A percentile compares a stretch with the other conserved stretches of the same genome.
phyloP scores from a whole-genome alignment of 78 protist species.

The Dictyostelium citrinum region DNA sequence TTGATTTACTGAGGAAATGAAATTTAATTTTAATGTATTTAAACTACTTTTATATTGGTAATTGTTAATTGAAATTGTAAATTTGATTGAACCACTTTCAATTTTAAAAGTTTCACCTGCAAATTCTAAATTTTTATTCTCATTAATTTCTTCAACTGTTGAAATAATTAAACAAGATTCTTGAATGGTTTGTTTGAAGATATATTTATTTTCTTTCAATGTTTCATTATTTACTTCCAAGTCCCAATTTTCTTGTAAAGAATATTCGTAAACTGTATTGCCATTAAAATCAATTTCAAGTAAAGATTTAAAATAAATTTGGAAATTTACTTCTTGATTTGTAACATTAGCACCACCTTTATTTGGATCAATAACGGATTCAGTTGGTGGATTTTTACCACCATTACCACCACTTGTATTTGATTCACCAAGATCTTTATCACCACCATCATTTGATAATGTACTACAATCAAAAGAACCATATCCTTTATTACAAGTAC shows the following conservation, averaged over 20 bases:
- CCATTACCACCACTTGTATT: background rate
- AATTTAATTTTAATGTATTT: slow-evolving; percentile 1
- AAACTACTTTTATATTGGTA: background rate
- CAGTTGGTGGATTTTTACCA: background rate
- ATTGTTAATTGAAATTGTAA: background rate
- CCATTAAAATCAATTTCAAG: background rate
- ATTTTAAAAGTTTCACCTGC: background rate
- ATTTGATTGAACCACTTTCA: background rate
- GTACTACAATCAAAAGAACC: background rate
- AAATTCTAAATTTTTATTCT: background rate
- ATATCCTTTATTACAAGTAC: background rate
- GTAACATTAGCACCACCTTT: background rate
- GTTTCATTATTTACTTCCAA: background rate
- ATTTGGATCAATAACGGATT: background rate
- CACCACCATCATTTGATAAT: background rate
- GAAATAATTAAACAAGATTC: background rate
- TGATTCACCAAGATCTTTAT: background rate
- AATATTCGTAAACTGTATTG: background rate
- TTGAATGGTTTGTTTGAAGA: background rate
- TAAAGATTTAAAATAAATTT: background rate
- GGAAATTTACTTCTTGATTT: background rate
- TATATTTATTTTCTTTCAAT: background rate
- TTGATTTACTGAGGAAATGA: background rate
- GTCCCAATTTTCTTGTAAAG: background rate
- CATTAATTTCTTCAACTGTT: background rate